Base-by-base conservation (phyloP, 352 stramenopile genomes). In the Globisporangium abappressorium region DNA sequence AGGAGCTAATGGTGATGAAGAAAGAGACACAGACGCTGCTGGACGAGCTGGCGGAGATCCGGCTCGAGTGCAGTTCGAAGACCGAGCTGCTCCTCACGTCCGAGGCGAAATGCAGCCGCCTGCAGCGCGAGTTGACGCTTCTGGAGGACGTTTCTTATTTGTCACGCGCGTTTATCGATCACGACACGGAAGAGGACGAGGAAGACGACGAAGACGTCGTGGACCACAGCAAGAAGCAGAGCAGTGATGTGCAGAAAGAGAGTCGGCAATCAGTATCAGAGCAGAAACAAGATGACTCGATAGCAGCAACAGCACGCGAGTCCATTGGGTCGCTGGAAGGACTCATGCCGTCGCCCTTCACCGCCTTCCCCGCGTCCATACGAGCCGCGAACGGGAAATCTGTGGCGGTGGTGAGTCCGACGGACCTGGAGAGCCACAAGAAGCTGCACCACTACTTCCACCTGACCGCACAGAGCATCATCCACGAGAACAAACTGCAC, bases 361-460 rank as follows among this genome's bases (percentile, higher is more conserved):
- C 75, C 20, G 66, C 78, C 14, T 82, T 85, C 57, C 72, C 74
- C 2, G 69, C 73, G 0, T 75, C 65, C 18, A 75, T 65, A 20
- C 61, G 77, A 12, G 43, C 70, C 20, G 63, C 68, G 47, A 82
- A 88, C 38, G 78, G 74, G 0, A 64, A 66, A 24, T 71, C 71
- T 6, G 72, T 84, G n/a, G 69, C 76, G 20, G 57, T 80, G 24
- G 60, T 81, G 33, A 87, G 74, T 2, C 70, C 85, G 20, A 85
- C 80, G 28, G 87, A 90, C 57, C 69, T 88, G 28, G 85, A 87
- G 56, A 92, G 84, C 8, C 85, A 93, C 70, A 87, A 90, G 64
- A 94, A 94, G 65, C 74, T 96, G 26, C 82, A 96, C 34, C 86
- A 93, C 72, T 96, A 93, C 62, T 96, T 96, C 78, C 86, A 96